Base-by-base conservation (phyloP, 768 basidiomycete species). In the Omphalotus guepiniiformis region DNA sequence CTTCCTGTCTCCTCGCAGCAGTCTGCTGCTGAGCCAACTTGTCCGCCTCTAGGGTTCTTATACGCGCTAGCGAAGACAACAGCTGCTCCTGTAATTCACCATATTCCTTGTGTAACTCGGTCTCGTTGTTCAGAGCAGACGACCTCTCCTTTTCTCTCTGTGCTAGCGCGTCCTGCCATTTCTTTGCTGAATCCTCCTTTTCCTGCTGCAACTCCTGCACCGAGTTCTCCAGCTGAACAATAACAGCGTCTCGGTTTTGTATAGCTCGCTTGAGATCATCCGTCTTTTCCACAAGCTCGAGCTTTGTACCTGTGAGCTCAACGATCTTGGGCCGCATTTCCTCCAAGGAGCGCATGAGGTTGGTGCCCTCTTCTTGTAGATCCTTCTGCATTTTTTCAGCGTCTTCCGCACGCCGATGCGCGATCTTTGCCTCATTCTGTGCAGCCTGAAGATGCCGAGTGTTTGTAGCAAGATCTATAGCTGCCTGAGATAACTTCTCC, bases 271-370 rank as follows among this genome's bases (percentile, higher is more conserved):
- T 73, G 47, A 89, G 63, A 46, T 64, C 62, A 52, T 79, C 80
- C 37, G 81, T 68, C 55, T 79, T 79, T 51, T 92, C 86, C 36
- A 73, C 71, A 7, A 88, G 72, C 50, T 86, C 79, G 12, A 88
- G 66, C 61, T 84, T 88, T 51, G 72, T 75, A 29, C 81, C 78
- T 2, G 86, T 89, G 45, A 94, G 71, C 59, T 89, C 83, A 18
- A 91, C 82, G 52, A 92, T 82, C 69, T 92, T 92, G 32, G 87
- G 79, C 25, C 85, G 78, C 80, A 92, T 85, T 64, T 92, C 88
- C 53, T 92, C 84, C 50, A 93, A 66, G n/a, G 86, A 82, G 23
- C 74, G 79, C 81, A 92, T 79, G 27, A 93, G 74, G 43, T 71
- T 75, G n/a, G 77, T 80, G 32, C 90, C 88, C 63, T 93, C 91